Evolutionary conservation across 768 basidiomycete genomes (phyloP), one percentile per base, ranked within the genome.

Genomic region (Harrya chromipes): DNA sequence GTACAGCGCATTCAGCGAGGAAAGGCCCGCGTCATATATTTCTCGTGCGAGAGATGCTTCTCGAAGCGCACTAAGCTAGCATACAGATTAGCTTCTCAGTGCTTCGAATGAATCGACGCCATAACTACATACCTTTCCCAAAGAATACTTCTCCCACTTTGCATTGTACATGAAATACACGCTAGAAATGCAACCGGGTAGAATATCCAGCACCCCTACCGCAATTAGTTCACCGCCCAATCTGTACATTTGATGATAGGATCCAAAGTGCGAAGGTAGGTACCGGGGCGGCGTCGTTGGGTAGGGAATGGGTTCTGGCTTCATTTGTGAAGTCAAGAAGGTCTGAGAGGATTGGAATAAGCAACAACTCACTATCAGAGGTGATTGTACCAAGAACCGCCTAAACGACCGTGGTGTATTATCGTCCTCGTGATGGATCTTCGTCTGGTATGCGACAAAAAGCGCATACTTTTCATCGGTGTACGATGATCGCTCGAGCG

Each of bases 111-210:
- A 16, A 24, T 12, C n/a, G 5, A 20, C 41, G 39, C 17, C 34
- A 13, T 26, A 17, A 46, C 24, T 33, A 42, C 23, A 33, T 55
- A 87, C 87, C 74, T 94, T 93, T 21, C 92, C 93, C 39, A 92
- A 62, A 4, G 87, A 87, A 60, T 80, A 80, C 36, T 74, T 73
- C 44, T 87, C 82, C 74, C 82, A 90, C 20, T 72, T 71, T 31
- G 76, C 74, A 54, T 90, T 82, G 68, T 94, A 97, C 71, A 94
- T 84, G 69, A 97, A 94, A 68, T 97, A 98, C 4, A 88, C 85
- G 52, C 79, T 74, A 4, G 87, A 91, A 4, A 97, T 85, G 54
- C 94, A 93, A 29, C 68, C 67, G 0, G 94, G 94, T 23, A 99
- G 74, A 47, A 99, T 85, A 66, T 98, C 97, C 47, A 98, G 72